Conservation (phyloP, 2,329 filamentous ascomycete genomes). For the Fusarium coicis region DNA sequence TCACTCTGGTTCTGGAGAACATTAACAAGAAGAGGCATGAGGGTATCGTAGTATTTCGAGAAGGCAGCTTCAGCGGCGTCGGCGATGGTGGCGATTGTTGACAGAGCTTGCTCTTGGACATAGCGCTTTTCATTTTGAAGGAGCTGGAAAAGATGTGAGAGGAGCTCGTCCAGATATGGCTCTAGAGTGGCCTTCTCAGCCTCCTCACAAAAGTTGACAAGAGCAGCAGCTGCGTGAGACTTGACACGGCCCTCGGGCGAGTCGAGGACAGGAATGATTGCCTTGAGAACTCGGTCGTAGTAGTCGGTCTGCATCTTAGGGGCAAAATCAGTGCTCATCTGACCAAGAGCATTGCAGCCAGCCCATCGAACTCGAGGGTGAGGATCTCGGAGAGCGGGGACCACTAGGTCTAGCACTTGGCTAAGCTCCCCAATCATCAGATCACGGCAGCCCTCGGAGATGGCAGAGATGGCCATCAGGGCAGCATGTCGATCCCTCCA, state of each 20-base stretch:
- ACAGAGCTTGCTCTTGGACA: slow-evolving; percentile 96
- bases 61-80: slow-evolving; percentile 97
- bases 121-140: slow-evolving; percentile 93
- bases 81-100: slow-evolving; percentile 98
- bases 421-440: slow-evolving; percentile 95
- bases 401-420: slow-evolving; percentile 93
- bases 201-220: slow-evolving; percentile 99
- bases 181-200: slow-evolving; percentile 92
- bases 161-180: slow-evolving; percentile 89
- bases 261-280: slow-evolving; percentile 91
- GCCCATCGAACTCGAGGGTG: slow-evolving; percentile 97
- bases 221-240: slow-evolving; percentile 94
- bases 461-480: slow-evolving; percentile 98
- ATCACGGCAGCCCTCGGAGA: slow-evolving; percentile 95
- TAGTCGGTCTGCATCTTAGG: slow-evolving; percentile 98
- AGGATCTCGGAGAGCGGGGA: slow-evolving; percentile 87
- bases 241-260: slow-evolving; percentile 94
- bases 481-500: slow-evolving; percentile 97
- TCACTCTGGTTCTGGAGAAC: slow-evolving; percentile 90
- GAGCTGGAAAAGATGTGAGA: slow-evolving; percentile 86
- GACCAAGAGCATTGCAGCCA: slow-evolving; percentile 96
- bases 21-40: slow-evolving; percentile 94
- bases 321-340: slow-evolving; percentile 99
- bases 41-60: slow-evolving; percentile 90
- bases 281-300: slow-evolving; percentile 85